Evolutionary conservation across 768 basidiomycete species (phyloP), one percentile per base, ranked within the genome.

Genomic region (Sporobolomyces roseus): DNA sequence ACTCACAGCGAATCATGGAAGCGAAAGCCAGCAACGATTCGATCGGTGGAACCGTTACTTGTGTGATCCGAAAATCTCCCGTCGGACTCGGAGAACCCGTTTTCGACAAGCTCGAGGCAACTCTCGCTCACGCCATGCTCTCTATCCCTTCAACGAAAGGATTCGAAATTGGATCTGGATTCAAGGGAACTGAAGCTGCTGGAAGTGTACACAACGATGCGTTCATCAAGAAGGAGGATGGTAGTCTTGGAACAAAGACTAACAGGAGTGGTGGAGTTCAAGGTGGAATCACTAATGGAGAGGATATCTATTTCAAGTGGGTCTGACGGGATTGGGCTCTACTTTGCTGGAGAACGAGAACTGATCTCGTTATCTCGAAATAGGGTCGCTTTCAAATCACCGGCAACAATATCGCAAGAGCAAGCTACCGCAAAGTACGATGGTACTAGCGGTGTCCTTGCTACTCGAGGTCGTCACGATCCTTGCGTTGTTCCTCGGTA

Each of bases 241-340:
- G 91, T 25, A 81, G 82, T 56, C 82, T 99, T 35, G 86, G 90
- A 33, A 99, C 96, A 14, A 76, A 80, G 65, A 90, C 92, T 51
- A 99, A 99, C 81, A 90, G 91, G 91, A 93, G 90, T 76, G 96
- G 96, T 52, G 96, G 96, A 58, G 83, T 97, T 63, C 96, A 99
- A 80, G 96, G 96, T 46, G 96, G 96, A 32, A 98, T 99, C 78
- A 88, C 91, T 51, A 99, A 99, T 77, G 91, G 91, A 43, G 93
- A 99, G 82, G 86, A 91, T 76, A 88, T 99, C 75, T 99, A 97
- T 83, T 99, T 99, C 83, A 85, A 92, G 92, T 88, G 75, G 72
- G 85, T 76, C 30, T 12, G 56, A 14, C 45, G 13, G 21, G 12
- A 10, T 46, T 21, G 6, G 45, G 21, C 21, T 21, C 21, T 21